Conservation (phyloP, 108 stramenopile genomes). For the Mayamaea pseudoterrestris region DNA sequence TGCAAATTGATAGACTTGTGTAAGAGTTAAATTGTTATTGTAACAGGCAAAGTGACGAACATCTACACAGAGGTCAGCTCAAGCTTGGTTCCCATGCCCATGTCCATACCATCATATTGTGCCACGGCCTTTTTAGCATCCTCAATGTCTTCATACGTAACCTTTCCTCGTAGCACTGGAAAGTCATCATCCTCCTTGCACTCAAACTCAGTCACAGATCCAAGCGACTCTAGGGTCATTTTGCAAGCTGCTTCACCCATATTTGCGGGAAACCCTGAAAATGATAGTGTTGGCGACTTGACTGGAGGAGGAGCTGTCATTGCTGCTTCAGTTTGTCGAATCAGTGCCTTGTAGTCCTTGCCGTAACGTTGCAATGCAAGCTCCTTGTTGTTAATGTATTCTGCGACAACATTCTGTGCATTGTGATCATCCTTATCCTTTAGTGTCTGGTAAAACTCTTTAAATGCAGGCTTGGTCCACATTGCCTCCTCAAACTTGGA, state of each 20-base stretch:
- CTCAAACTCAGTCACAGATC: constrained; percentile 53
- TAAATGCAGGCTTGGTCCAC: constrained; percentile 73
- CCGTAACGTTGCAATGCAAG: constrained; percentile 45
- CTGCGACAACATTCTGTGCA: constrained; percentile 61
- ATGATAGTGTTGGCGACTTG: constrained; percentile 46
- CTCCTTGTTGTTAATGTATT: constrained; percentile 59
- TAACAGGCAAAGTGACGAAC: background rate
- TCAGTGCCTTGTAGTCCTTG: constrained; percentile 32
- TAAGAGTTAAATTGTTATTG: constrained; percentile 1
- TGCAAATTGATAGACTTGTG: background rate
- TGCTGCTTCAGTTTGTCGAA: constrained; percentile 42
- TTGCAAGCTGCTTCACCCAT: constrained; percentile 68
- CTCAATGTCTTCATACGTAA: constrained; percentile 72
- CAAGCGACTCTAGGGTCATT: constrained; percentile 79
- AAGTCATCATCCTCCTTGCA: constrained; percentile 47
- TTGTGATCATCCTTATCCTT: constrained; percentile 66
- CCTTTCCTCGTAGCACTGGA: constrained; percentile 56
- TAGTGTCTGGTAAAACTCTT: constrained; percentile 44
- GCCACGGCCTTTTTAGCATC: constrained; percentile 68
- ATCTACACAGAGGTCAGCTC: constrained; percentile 45
- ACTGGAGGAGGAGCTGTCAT: constrained; percentile 61
- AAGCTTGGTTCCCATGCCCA: constrained; percentile 72
- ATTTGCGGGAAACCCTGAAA: constrained; percentile 76
- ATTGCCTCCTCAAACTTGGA: constrained; percentile 75
- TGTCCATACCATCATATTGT: constrained; percentile 85